phyloP scores from a whole-genome alignment of 2,329 filamentous ascomycete genomes.

The Alternaria ethzedia region DNA sequence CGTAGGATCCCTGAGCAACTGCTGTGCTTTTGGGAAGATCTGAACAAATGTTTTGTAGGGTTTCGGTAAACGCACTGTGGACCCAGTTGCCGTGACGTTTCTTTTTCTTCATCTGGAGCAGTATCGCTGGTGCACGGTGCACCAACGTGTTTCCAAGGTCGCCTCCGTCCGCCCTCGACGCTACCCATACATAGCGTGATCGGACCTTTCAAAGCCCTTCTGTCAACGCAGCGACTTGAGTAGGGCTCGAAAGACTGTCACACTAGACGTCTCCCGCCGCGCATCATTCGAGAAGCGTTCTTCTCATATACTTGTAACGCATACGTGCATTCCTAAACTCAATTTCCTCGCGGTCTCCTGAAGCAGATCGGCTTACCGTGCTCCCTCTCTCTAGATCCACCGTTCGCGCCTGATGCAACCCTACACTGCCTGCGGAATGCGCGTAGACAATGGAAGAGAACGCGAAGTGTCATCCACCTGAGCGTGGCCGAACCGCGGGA shows the following conservation, averaged over 20 bases:
- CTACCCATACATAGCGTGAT: not conserved
- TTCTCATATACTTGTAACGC: not conserved
- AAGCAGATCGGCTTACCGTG: not conserved
- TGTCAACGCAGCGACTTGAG: not conserved
- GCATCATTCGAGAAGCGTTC: too few relatives aligned
- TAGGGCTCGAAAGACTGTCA: not conserved
- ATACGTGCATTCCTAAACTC: not conserved
- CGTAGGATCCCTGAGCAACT: not conserved
- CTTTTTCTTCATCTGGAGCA: not conserved
- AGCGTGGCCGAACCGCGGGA: not conserved
- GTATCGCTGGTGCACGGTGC: not conserved
- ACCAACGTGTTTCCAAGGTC: not conserved
- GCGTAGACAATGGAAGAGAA: not conserved
- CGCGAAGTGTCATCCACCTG: not conserved
- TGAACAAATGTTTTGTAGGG: not conserved
- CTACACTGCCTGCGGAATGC: not conserved
- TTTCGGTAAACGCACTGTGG: not conserved
- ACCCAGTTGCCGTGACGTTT: not conserved
- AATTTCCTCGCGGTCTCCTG: not conserved
- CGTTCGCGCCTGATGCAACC: not conserved
- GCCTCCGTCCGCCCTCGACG: not conserved
- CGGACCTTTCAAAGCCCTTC: not conserved
- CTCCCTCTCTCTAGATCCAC: not conserved
- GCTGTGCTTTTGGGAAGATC: not conserved
- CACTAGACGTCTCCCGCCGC: not conserved